Conservation (phyloP, 2,329 filamentous ascomycete genomes). For the Colletotrichum sp. region DNA sequence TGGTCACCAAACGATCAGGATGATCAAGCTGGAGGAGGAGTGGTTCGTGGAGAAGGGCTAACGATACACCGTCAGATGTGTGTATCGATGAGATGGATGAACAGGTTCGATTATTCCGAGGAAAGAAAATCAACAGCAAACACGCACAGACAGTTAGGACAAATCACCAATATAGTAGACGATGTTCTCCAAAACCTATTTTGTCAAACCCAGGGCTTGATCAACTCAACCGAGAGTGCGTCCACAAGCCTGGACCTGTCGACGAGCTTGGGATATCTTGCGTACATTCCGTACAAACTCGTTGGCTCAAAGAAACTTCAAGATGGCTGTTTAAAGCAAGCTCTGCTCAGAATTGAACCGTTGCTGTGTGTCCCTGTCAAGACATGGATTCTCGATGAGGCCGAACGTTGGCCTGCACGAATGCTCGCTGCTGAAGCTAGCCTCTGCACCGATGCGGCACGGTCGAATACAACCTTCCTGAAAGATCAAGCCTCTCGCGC, state of each 20-base stretch:
- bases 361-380: not conserved
- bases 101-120: not conserved
- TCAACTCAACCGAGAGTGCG: not conserved
- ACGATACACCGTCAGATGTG: not conserved
- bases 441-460: conserved; percentile 5
- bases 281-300: not conserved
- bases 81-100: not conserved
- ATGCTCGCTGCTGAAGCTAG: not conserved
- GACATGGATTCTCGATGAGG: not conserved
- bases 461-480: not conserved
- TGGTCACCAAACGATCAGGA: not conserved
- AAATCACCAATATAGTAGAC: not conserved
- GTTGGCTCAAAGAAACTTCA: not conserved
- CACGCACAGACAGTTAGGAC: not conserved
- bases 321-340: not conserved
- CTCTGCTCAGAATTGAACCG: not conserved
- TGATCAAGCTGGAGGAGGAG: not conserved
- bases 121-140: not conserved
- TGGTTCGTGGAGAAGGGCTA: not conserved
- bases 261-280: not conserved
- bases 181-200: not conserved
- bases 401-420: not conserved
- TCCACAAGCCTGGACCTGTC: not conserved
- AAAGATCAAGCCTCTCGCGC: not conserved
- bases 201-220: not conserved